phyloP scores from a whole-genome alignment of 202 grass and related monocot genomes.

The Zizania palustris region DNA sequence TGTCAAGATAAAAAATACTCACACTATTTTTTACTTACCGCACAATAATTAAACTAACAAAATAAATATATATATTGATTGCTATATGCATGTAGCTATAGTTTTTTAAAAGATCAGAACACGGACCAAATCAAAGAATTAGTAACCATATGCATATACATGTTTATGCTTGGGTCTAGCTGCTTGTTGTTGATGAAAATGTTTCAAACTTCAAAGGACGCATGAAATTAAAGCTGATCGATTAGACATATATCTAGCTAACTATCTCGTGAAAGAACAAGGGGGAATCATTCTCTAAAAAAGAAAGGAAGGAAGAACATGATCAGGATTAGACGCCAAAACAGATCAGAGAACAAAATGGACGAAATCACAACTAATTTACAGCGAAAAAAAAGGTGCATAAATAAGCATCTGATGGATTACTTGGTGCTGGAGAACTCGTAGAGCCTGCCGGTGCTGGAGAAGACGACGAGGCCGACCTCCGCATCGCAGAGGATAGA shows the following conservation, averaged over 20 bases:
- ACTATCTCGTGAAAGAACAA: not conserved
- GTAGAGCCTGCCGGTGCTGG: slow-evolving; percentile 58
- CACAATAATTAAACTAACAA: not conserved
- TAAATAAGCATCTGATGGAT: not conserved
- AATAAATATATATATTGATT: not conserved
- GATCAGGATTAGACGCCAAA: not conserved
- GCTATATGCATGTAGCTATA: not conserved
- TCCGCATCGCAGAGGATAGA: slow-evolving; percentile 62
- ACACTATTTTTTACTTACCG: not conserved
- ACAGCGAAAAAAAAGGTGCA: not conserved
- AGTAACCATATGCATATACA: not conserved
- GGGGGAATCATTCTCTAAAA: not conserved
- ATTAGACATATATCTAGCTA: not conserved
- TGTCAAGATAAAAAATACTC: too few relatives aligned
- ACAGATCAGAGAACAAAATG: not conserved
- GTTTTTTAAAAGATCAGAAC: not conserved
- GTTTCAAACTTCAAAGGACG: not conserved
- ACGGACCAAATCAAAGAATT: not conserved
- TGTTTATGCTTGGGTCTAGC: not conserved
- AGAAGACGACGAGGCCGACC: slow-evolving; percentile 59
- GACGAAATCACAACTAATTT: not conserved
- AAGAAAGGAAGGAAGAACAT: slow-evolving; percentile 5
- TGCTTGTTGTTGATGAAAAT: not conserved
- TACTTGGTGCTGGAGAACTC: slow-evolving; percentile 58
- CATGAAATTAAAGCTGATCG: not conserved